These are phyloP conservation scores for Aspergillus carbonarius DNA, from an alignment of 2,329 filamentous ascomycete species.

Conservation along the genomic window DNA sequence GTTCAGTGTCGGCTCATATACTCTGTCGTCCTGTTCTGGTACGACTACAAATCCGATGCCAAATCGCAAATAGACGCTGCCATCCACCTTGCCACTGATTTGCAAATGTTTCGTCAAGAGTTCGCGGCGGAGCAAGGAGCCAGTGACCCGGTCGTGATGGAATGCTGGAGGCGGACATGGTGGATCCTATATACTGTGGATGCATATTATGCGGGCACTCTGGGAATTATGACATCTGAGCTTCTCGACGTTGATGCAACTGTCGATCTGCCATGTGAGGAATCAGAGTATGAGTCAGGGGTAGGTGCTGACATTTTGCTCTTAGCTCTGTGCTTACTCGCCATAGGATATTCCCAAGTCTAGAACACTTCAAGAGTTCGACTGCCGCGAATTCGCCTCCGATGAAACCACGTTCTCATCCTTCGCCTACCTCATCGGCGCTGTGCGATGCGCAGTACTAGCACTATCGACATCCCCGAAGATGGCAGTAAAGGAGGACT, in stretches of 20 bases:
- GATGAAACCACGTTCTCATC: constrained; percentile 30
- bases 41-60: constrained; percentile 20
- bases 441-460: constrained; percentile 23
- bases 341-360: constrained; percentile 16
- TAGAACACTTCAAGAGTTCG: constrained; percentile 33
- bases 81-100: constrained; percentile 22
- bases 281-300: constrained; percentile 31
- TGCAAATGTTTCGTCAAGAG: constrained; percentile 22
- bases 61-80: constrained; percentile 21
- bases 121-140: constrained; percentile 54
- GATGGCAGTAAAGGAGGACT: constrained; percentile 21
- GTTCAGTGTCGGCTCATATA: constrained; percentile 29
- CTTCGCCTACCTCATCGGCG: constrained; percentile 35
- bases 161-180: constrained; percentile 50
- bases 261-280: constrained; percentile 35
- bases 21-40: constrained; percentile 28
- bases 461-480: constrained; percentile 29
- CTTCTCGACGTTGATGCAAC: constrained; percentile 24
- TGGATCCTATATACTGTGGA: constrained; percentile 63
- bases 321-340: constrained; percentile 1
- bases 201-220: constrained; percentile 69
- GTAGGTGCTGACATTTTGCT: constrained; percentile 10
- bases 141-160: constrained; percentile 36
- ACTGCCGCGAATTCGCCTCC: constrained; percentile 32
- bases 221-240: constrained; percentile 27